A percentile compares a stretch with the other conserved stretches of the same genome.
phyloP scores from a whole-genome alignment of 2,329 filamentous ascomycete genomes.

The Ophiostoma quercus region DNA sequence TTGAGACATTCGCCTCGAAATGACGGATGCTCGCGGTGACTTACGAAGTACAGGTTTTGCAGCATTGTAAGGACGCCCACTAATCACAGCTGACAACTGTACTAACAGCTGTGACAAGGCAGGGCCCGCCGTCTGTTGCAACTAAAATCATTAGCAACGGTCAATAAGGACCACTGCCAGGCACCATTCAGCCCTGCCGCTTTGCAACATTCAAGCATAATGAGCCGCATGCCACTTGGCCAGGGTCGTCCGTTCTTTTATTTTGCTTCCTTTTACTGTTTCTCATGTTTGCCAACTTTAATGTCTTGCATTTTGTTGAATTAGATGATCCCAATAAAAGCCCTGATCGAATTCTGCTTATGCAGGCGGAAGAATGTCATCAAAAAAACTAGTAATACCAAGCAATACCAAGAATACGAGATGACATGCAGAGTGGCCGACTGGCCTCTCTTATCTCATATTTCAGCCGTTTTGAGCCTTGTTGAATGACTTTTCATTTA shows the following conservation, averaged over 20 bases:
- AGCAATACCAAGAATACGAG: background rate
- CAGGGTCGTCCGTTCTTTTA: background rate
- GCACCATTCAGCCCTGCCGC: background rate
- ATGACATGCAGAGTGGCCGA: background rate
- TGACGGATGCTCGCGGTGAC: background rate
- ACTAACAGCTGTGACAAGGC: background rate
- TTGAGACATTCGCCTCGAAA: background rate
- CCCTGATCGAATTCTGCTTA: background rate
- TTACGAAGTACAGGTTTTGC: background rate
- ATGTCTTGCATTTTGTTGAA: background rate
- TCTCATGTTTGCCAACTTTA: background rate
- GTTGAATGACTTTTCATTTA: background rate
- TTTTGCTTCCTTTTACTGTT: background rate
- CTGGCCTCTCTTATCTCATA: background rate
- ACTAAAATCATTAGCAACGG: background rate
- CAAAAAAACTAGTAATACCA: background rate
- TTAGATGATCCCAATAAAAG: background rate
- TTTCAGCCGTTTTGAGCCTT: background rate
- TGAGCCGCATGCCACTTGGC: background rate
- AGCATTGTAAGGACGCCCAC: background rate
- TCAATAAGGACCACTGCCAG: background rate
- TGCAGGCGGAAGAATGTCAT: background rate
- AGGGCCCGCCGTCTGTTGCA: background rate
- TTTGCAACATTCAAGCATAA: background rate
- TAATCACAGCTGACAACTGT: background rate